Base-by-base conservation (phyloP, 2,329 filamentous ascomycete species). In the Fusarium napiforme region DNA sequence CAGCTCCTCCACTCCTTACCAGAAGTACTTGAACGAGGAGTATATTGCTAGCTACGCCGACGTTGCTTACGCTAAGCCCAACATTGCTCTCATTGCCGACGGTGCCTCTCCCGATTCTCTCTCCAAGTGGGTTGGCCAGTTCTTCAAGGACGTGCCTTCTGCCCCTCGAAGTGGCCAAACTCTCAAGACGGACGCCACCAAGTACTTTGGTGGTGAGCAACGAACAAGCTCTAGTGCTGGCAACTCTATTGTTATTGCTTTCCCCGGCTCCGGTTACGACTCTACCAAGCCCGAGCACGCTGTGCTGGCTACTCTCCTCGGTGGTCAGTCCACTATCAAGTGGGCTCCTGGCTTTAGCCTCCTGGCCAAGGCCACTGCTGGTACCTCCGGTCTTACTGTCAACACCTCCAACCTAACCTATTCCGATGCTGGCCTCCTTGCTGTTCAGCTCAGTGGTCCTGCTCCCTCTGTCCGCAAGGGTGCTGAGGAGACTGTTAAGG, bases 171-270 rank as follows among this genome's bases (percentile, higher is more conserved):
- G 85, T 80, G 85, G 87, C 78, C 83, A 88, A 75, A 75, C 79
- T 53, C 84, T 93, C 73, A 88, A 90, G 81, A 85, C 86, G 71
- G 84, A 90, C 75, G 87, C 93, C 73, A 89, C 91, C 82, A 96
- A 95, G 85, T 99, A 98, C 91, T 93, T 91, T 81, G 96, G 96
- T 83, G 97, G 96, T 81, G 95, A 99, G 88, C 94, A 97, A 87
- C 94, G 96, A 78, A 93, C 93, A 76, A 88, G 93, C 73, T 93
- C 94, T 83, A 87, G 87, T 68, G 87, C 87, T 74, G 93, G 93
- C 77, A 98, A 97, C 85, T 89, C 95, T 47, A 83, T 97, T 78
- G 93, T 97, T 76, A 90, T 99, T 81, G 96, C 91, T 72, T 98
- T 99, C 92, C 93, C 95, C 65, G 95, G 96, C 69, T 95, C 94